Conservation (phyloP, 306 rosid species). For the Comarum palustre region DNA sequence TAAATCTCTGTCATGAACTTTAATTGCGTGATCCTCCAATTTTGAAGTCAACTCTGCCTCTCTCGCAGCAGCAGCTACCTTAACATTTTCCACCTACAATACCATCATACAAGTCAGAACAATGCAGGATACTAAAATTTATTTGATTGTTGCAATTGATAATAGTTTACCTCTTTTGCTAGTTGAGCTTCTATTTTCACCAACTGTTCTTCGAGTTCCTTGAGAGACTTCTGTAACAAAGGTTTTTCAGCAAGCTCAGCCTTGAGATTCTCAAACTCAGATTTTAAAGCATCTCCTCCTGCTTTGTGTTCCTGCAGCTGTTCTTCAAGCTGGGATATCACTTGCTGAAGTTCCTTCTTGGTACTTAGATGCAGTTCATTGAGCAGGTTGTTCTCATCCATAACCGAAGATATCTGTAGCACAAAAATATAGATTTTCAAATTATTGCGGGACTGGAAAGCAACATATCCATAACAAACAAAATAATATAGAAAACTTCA, state of each 20-base stretch:
- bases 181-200: slow-evolving; percentile 54
- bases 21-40: slow-evolving; percentile 52
- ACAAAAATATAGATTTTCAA: background rate
- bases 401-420: slow-evolving; percentile 65
- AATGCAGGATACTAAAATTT: background rate
- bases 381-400: slow-evolving; percentile 75
- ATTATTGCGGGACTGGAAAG: background rate
- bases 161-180: slow-evolving; percentile 61
- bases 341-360: slow-evolving; percentile 66
- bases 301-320: slow-evolving; percentile 59
- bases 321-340: slow-evolving; percentile 61
- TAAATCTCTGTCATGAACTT: slow-evolving; percentile 44
- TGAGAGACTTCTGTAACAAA: slow-evolving; percentile 48
- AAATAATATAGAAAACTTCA: background rate
- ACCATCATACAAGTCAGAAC: slow-evolving; percentile 26
- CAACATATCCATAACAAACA: background rate
- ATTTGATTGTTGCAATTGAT: slow-evolving; percentile 10
- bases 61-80: slow-evolving; percentile 50
- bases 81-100: slow-evolving; percentile 58
- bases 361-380: slow-evolving; percentile 61
- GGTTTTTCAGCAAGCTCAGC: slow-evolving; percentile 58
- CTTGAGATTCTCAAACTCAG: slow-evolving; percentile 62
- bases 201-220: slow-evolving; percentile 61
- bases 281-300: slow-evolving; percentile 52
- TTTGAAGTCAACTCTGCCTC: slow-evolving; percentile 61